A percentile compares a stretch with the other conserved stretches of the same genome.
phyloP scores from a whole-genome alignment of 306 rosid species.

The Ammopiptanthus mongolicus region DNA sequence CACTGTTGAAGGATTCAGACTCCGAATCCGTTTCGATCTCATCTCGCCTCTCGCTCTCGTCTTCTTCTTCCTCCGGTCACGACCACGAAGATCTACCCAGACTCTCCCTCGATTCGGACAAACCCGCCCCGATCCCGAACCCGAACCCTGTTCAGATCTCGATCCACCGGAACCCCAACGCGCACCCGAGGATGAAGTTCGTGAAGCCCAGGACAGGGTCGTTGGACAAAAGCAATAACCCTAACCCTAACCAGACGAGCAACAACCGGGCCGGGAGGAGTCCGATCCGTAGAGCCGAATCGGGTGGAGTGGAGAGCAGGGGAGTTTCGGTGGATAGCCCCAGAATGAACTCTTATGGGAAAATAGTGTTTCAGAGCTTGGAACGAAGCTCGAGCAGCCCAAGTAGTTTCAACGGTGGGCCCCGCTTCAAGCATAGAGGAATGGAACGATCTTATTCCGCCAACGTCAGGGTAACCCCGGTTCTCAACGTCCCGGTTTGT shows the following conservation, averaged over 20 bases:
- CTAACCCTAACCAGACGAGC: neutral
- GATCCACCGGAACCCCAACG: conserved; percentile 27
- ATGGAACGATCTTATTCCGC: conserved; percentile 96
- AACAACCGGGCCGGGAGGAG: conserved; percentile 49
- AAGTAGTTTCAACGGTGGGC: conserved; percentile 89
- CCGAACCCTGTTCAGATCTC: conserved; percentile 24
- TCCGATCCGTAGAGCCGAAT: conserved; percentile 47
- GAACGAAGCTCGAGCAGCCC: conserved; percentile 98
- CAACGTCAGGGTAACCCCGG: conserved; percentile 88
- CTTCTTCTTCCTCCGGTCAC: conserved; percentile 71
- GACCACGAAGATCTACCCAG: conserved; percentile 88
- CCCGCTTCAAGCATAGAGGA: conserved; percentile 72
- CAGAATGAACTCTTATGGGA: conserved; percentile 89
- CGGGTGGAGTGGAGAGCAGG: conserved; percentile 35
- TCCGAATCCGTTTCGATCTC: conserved; percentile 73
- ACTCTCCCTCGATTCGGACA: conserved; percentile 71
- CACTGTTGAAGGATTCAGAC: conserved; percentile 58
- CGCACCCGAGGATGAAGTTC: conserved; percentile 40
- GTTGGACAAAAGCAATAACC: conserved; percentile 21
- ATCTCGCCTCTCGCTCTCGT: conserved; percentile 84
- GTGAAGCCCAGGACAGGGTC: conserved; percentile 44
- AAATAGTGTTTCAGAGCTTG: conserved; percentile 83
- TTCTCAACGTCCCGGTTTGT: conserved; percentile 89
- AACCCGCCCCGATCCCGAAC: conserved; percentile 30
- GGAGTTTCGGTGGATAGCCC: conserved; percentile 96